phyloP scores from a whole-genome alignment of 2,329 filamentous ascomycete species.

The Cytospora schulzeri region DNA sequence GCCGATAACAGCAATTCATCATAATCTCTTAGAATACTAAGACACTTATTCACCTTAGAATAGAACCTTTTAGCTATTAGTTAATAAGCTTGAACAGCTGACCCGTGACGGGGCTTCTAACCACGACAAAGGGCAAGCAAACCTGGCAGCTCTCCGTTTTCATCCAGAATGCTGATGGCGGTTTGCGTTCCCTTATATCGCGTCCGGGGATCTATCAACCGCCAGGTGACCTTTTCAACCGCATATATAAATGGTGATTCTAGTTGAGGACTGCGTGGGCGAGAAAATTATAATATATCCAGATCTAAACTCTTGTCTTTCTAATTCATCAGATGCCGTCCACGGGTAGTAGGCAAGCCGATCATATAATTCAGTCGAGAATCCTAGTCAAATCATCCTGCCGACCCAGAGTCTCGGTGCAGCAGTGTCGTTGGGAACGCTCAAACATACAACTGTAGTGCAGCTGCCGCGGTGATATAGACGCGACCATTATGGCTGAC shows the following conservation, averaged over 20 bases:
- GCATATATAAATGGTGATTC: not conserved
- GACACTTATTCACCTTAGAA: not conserved
- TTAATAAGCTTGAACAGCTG: no score
- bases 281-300: not conserved
- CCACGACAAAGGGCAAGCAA: no score
- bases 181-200: not conserved
- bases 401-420: not conserved
- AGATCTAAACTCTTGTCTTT: not conserved
- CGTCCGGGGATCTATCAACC: not conserved
- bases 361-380: not conserved
- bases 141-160: no score
- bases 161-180: not conserved
- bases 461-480: not conserved
- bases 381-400: not conserved
- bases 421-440: not conserved
- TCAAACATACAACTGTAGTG: not conserved
- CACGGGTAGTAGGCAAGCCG: not conserved
- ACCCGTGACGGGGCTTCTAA: no score
- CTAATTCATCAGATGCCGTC: not conserved
- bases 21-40: not conserved
- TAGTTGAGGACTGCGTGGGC: not conserved
- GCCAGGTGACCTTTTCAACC: not conserved
- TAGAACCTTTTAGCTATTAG: not conserved
- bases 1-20: conserved; percentile 21
- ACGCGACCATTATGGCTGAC: not conserved